Conservation (phyloP, 176 grass and related monocot species). For the Ensete glaucum region DNA sequence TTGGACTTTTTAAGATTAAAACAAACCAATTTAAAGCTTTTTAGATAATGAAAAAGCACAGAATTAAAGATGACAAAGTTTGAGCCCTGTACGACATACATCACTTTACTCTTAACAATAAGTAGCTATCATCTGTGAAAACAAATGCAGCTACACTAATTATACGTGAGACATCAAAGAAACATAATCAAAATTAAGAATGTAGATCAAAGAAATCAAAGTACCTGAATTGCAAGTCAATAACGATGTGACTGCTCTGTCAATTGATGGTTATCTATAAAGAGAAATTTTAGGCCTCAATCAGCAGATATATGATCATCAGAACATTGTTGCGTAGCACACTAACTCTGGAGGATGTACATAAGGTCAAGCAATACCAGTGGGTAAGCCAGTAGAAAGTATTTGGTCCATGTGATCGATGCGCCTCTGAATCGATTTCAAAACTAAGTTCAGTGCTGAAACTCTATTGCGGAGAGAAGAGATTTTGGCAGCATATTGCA, state of each 20-base stretch:
- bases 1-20: no score
- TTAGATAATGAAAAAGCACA: no score
- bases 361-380: slow-evolving; percentile 31
- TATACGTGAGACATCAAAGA: no score
- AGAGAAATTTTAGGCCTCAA: background rate
- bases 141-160: no score
- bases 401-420: slow-evolving; percentile 75
- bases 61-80: no score
- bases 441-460: slow-evolving; percentile 65
- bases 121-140: no score
- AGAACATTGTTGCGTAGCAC: background rate
- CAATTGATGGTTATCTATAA: background rate
- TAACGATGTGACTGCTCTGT: background rate
- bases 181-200: no score
- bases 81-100: no score
- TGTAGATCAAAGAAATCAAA: background rate
- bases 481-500: slow-evolving; percentile 76
- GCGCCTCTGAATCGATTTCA: slow-evolving; percentile 75
- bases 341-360: no score
- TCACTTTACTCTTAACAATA: no score
- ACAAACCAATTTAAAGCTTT: no score
- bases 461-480: slow-evolving; percentile 68
- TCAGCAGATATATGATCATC: background rate
- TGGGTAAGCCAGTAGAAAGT: slow-evolving; percentile 48
- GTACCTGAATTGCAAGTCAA: slow-evolving; percentile 5